phyloP scores from a whole-genome alignment of 306 rosid genomes.

The Fagus crenata region DNA sequence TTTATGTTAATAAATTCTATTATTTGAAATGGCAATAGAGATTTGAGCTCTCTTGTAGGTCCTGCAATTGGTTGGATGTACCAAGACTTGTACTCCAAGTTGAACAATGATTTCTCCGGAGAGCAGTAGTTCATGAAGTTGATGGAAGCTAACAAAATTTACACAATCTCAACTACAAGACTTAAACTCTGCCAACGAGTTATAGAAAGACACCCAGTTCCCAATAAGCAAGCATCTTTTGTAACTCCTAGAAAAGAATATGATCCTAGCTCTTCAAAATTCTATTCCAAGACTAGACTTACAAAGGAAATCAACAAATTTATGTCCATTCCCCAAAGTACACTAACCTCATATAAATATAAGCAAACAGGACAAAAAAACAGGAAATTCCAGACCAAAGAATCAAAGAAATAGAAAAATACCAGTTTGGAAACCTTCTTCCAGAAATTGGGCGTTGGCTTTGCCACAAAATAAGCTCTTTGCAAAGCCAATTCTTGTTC shows the following conservation, averaged over 20 bases:
- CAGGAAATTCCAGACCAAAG: neutral
- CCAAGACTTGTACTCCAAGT: neutral
- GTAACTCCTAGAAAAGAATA: neutral
- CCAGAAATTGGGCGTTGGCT: conserved; percentile 89
- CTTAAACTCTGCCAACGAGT: neutral
- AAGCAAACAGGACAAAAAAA: conserved; percentile 4
- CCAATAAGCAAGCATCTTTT: conserved; percentile 2
- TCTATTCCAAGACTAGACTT: neutral
- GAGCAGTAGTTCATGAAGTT: neutral
- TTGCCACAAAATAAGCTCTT: conserved; percentile 61
- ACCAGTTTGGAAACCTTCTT: conserved; percentile 84
- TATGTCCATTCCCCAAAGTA: neutral
- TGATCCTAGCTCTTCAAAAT: neutral
- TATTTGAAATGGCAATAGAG: neutral
- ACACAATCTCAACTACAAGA: neutral
- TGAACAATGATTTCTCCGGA: neutral
- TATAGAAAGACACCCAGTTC: neutral
- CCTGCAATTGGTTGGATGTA: neutral
- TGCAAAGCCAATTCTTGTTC: conserved; percentile 72
- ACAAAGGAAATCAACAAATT: neutral
- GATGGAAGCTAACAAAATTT: neutral
- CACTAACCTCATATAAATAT: neutral
- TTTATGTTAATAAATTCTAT: neutral
- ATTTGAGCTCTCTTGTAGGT: neutral
- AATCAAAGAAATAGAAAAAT: conserved; percentile 21